A percentile compares a stretch with the other conserved stretches of the same genome.
These are phyloP conservation scores for Colletotrichum incanum DNA, from an alignment of 2,329 filamentous ascomycete genomes.

Conservation along the genomic window DNA sequence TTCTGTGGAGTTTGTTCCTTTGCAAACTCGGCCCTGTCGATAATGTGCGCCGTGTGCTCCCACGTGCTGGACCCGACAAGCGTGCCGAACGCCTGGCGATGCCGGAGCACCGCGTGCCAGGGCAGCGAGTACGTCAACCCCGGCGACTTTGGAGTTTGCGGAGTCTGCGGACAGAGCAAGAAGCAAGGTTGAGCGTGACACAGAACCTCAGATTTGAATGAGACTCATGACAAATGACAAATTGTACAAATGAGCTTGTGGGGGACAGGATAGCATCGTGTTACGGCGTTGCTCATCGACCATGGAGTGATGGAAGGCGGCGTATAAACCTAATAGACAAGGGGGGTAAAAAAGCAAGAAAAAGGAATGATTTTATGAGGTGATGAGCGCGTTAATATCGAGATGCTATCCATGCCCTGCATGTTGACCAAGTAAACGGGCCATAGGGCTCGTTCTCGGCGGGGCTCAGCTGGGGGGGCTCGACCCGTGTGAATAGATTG, in stretches of 20 bases:
- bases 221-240: background rate
- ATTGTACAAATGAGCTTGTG: background rate
- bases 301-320: background rate
- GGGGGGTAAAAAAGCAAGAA: background rate
- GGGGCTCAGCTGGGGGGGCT: constrained; percentile 1
- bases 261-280: background rate
- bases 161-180: constrained; percentile 73
- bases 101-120: constrained; percentile 69
- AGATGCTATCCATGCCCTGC: constrained; percentile 17
- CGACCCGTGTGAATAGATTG: background rate
- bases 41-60: constrained; percentile 79
- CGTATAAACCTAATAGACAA: background rate
- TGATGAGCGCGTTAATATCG: constrained; percentile 28
- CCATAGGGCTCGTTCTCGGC: constrained; percentile 28
- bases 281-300: constrained; percentile 11
- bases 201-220: background rate
- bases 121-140: constrained; percentile 76
- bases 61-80: constrained; percentile 75
- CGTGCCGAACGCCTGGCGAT: constrained; percentile 75
- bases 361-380: constrained; percentile 13
- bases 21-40: constrained; percentile 66
- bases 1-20: constrained; percentile 79
- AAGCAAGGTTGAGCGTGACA: constrained; percentile 31
- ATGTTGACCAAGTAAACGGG: constrained; percentile 25
- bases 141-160: constrained; percentile 79